Evolutionary conservation across 495 filamentous ascomycete genomes (phyloP).

Genomic region (Apodospora peruviana): DNA sequence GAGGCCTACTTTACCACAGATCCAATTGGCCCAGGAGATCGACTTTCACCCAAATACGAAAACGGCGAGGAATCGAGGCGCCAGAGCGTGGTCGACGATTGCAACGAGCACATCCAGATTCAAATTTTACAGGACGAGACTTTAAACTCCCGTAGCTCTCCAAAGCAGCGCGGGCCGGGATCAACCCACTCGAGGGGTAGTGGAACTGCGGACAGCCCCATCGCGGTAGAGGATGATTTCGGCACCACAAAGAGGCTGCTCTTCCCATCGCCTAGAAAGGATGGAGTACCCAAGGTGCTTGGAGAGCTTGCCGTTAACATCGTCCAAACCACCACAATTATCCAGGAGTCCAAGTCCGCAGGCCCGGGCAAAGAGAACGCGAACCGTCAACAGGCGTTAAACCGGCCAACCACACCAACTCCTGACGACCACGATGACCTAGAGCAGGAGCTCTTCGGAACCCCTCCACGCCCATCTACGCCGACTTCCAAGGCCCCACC

Average conservation of each 20-base stretch:
- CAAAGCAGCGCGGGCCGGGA: constrained; percentile 25
- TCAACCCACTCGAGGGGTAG: constrained; percentile 42
- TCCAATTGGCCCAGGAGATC: constrained; percentile 33
- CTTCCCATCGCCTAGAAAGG: constrained; percentile 67
- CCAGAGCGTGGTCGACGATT: constrained; percentile 24
- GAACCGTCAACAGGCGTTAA: background rate
- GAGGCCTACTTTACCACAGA: constrained; percentile 46
- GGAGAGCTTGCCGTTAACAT: constrained; percentile 54
- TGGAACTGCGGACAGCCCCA: constrained; percentile 62
- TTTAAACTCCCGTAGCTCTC: constrained; percentile 32
- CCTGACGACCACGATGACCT: constrained; percentile 42
- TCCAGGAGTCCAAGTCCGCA: constrained; percentile 29
- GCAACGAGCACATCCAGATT: constrained; percentile 31
- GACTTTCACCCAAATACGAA: constrained; percentile 23
- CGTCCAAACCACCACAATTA: constrained; percentile 38
- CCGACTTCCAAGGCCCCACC: constrained; percentile 52
- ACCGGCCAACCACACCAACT: constrained; percentile 20
- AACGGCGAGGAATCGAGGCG: constrained; percentile 20
- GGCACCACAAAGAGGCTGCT: constrained; percentile 70
- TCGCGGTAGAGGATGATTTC: constrained; percentile 49
- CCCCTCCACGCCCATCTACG: constrained; percentile 51
- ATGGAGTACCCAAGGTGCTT: constrained; percentile 52
- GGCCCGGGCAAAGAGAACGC: constrained; percentile 36
- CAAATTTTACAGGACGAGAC: constrained; percentile 4
- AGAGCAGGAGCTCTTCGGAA: constrained; percentile 52